Evolutionary conservation across 1,139 yeast genomes (phyloP).

Genomic region (Lodderomyces orthopsilosis): DNA sequence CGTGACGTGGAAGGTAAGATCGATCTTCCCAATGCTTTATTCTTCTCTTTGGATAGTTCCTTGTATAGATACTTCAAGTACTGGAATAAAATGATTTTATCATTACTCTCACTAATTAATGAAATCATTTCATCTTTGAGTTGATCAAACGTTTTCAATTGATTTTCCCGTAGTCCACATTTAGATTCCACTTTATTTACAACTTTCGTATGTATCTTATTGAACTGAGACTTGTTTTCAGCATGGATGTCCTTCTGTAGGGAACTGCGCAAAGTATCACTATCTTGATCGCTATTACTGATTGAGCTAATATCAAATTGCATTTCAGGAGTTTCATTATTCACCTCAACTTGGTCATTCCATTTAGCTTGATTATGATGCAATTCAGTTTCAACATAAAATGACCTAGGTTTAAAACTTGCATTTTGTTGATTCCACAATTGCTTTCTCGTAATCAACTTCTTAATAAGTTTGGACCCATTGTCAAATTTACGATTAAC

Average conservation of each 20-base stretch:
- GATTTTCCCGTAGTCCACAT: conserved; percentile 32
- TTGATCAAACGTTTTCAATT: conserved; percentile 33
- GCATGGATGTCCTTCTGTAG: conserved; percentile 20
- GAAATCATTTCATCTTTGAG: conserved; percentile 31
- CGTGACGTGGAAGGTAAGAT: conserved; percentile 32
- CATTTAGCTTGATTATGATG: conserved; percentile 36
- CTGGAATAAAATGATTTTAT: conserved; percentile 36
- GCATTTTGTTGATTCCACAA: conserved; percentile 43
- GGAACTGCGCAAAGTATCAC: not conserved
- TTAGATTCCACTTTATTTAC: conserved; percentile 35
- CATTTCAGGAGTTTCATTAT: conserved; percentile 16
- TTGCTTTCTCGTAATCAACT: conserved; percentile 36
- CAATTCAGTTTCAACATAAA: conserved; percentile 42
- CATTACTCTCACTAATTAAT: conserved; percentile 21
- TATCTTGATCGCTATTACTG: not conserved
- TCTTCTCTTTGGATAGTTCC: conserved; percentile 25
- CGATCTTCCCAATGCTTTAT: conserved; percentile 22
- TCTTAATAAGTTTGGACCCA: conserved; percentile 25
- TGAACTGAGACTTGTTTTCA: conserved; percentile 37
- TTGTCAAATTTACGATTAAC: conserved; percentile 24
- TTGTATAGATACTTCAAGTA: conserved; percentile 41
- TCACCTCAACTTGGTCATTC: conserved; percentile 18
- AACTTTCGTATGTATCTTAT: conserved; percentile 33
- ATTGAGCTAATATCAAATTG: conserved; percentile 41
- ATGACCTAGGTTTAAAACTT: conserved; percentile 26